These are phyloP conservation scores for Pezicula neosporulosa DNA, from an alignment of 2,329 filamentous ascomycete species.

Conservation along the genomic window DNA sequence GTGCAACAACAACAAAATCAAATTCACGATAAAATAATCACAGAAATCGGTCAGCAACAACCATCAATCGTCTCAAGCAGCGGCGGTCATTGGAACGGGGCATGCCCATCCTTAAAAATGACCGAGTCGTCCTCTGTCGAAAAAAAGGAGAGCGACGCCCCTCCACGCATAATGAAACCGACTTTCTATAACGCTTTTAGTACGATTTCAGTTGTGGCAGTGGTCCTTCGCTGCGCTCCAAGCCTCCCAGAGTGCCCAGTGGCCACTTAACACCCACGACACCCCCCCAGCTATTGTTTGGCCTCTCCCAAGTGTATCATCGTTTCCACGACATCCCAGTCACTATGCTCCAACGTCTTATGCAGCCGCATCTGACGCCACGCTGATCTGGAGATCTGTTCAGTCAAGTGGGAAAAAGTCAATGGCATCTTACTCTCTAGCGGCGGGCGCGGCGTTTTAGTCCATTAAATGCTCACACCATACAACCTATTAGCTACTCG, in stretches of 20 bases:
- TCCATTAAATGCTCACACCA: background rate
- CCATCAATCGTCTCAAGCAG: too few relatives aligned
- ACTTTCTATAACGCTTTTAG: constrained; percentile 1
- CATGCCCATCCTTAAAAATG: constrained; percentile 5
- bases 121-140: background rate
- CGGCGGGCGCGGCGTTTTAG: background rate
- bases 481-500: background rate
- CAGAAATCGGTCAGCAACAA: too few relatives aligned
- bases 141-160: constrained; percentile 2
- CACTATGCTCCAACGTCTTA: background rate
- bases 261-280: background rate
- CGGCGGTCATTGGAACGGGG: background rate
- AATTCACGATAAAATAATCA: background rate
- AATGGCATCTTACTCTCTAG: background rate
- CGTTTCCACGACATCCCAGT: background rate
- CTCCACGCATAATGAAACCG: constrained; percentile 18
- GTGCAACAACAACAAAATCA: background rate
- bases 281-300: background rate
- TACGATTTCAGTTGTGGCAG: constrained; percentile 7
- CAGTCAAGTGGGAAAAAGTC: background rate
- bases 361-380: background rate
- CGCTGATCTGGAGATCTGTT: background rate
- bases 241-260: background rate
- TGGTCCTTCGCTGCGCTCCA: constrained; percentile 6
- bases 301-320: background rate